Conservation (phyloP, 1,284 basidiomycete genomes). For the Bjerkandera adusta region DNA sequence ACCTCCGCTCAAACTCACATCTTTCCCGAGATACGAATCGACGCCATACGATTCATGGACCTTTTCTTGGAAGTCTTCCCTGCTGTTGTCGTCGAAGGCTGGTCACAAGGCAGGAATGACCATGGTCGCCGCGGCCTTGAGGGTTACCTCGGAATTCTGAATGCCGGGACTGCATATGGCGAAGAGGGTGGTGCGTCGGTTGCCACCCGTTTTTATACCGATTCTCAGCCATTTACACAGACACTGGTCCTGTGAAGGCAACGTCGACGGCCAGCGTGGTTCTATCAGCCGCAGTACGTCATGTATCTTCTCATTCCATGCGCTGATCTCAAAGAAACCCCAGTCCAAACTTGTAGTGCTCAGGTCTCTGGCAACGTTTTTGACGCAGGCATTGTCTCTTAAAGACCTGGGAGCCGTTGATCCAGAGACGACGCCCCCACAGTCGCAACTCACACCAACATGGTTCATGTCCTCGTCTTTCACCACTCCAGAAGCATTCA, state of each 20-base stretch:
- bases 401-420: background rate
- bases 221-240: constrained; percentile 10
- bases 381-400: constrained; percentile 20
- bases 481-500: background rate
- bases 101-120: constrained; percentile 48
- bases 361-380: constrained; percentile 27
- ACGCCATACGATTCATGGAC: constrained; percentile 83
- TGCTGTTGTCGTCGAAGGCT: constrained; percentile 63
- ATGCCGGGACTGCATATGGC: constrained; percentile 59
- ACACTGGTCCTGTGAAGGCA: constrained; percentile 43
- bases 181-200: constrained; percentile 47
- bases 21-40: constrained; percentile 90
- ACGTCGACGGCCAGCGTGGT: constrained; percentile 64
- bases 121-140: constrained; percentile 67
- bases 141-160: constrained; percentile 75
- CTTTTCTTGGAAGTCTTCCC: constrained; percentile 78
- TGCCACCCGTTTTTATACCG: background rate
- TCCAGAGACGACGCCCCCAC: background rate
- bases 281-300: constrained; percentile 58
- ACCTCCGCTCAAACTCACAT: constrained; percentile 94
- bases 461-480: constrained; percentile 13
- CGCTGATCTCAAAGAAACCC: background rate
- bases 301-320: constrained; percentile 4
- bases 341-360: constrained; percentile 47
- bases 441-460: background rate